These are phyloP conservation scores for Fusarium zealandicum DNA, from an alignment of 2,329 filamentous ascomycete genomes.

Conservation along the genomic window DNA sequence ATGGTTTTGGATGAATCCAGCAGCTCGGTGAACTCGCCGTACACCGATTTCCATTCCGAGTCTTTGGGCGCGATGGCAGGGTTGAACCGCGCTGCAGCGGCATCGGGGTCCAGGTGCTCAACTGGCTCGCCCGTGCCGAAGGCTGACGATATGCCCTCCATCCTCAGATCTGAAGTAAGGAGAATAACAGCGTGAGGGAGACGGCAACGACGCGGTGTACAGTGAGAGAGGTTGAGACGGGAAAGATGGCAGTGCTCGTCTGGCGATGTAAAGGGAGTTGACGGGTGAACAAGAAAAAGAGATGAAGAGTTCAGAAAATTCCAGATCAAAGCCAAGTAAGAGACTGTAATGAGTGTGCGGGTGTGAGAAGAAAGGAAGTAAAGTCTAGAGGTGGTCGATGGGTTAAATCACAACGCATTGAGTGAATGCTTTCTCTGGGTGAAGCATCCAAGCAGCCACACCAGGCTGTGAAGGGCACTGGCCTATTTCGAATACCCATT, in stretches of 20 bases:
- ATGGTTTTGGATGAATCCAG: constrained; percentile 39
- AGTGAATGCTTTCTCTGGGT: neutral
- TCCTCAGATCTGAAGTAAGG: neutral
- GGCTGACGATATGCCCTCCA: neutral
- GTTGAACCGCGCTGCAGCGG: constrained; percentile 25
- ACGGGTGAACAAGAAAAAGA: neutral
- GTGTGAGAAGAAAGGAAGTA: neutral
- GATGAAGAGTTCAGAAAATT: neutral
- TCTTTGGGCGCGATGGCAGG: constrained; percentile 36
- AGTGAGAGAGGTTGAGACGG: neutral
- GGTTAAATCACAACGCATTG: constrained; percentile 21
- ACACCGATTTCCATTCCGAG: constrained; percentile 37
- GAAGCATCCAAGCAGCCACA: constrained; percentile 1
- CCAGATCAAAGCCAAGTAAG: neutral
- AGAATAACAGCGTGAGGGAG: neutral
- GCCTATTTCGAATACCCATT: constrained; percentile 19
- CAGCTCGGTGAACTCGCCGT: constrained; percentile 42
- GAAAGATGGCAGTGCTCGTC: neutral
- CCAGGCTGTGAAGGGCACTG: constrained; percentile 1
- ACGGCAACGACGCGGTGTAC: neutral
- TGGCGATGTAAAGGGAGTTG: neutral
- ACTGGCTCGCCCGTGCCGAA: neutral
- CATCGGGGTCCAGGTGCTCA: neutral
- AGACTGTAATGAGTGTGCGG: constrained; percentile 12
- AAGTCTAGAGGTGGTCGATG: neutral